A percentile compares a stretch with the other conserved stretches of the same genome.
Conservation (phyloP, 345 rosid genomes). For the Melastoma malabathricum region DNA sequence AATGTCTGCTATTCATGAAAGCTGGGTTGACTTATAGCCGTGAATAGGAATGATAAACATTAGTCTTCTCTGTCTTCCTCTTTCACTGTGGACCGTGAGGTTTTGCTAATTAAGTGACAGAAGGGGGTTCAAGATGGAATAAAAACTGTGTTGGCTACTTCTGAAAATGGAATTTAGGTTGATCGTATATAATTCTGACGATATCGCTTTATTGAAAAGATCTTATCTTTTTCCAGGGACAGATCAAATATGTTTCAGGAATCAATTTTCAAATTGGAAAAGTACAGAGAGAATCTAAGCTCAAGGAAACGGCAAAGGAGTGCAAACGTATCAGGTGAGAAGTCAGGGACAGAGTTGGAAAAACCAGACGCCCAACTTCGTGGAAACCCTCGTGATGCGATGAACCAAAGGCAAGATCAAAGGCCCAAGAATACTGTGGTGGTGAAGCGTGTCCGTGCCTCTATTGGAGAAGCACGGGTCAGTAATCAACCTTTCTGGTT, state of each 20-base stretch:
- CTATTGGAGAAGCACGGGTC: constrained; percentile 69
- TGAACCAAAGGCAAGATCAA: constrained; percentile 58
- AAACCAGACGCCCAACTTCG: constrained; percentile 57
- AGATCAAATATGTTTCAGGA: constrained; percentile 51
- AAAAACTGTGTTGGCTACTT: no score
- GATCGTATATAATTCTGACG: no score
- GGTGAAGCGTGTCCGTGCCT: constrained; percentile 63
- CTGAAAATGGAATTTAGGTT: no score
- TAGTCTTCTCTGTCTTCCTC: no score
- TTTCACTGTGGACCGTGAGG: no score
- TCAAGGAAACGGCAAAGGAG: constrained; percentile 66
- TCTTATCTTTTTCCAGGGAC: constrained; percentile 40
- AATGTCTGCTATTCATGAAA: no score
- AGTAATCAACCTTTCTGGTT: constrained; percentile 15
- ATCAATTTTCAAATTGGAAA: constrained; percentile 55
- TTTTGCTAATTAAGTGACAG: no score
- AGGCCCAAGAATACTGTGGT: constrained; percentile 58
- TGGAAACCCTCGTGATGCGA: constrained; percentile 41
- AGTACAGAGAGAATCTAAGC: constrained; percentile 47
- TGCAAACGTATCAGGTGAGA: constrained; percentile 47
- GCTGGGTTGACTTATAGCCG: no score
- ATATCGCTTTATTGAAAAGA: constrained; percentile 8
- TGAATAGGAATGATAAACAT: no score
- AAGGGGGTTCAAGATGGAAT: no score
- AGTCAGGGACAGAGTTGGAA: constrained; percentile 36